phyloP scores from a whole-genome alignment of 371 early-diverging fungal species.

The Coemansia sp. region DNA sequence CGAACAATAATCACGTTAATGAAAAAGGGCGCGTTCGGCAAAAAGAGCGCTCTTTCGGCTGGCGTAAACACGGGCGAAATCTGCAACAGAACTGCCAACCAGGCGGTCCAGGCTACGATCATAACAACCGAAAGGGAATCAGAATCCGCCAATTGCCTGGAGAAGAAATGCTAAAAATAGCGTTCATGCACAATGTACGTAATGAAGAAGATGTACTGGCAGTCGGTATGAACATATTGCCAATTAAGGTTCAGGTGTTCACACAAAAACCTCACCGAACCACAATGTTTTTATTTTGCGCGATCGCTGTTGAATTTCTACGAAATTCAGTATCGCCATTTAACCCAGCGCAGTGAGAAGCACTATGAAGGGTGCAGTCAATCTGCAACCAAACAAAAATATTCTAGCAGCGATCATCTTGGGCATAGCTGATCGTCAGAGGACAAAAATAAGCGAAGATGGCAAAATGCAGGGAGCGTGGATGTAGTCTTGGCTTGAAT shows the following conservation, averaged over 20 bases:
- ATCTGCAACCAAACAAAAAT: conserved; percentile 2
- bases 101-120: conserved; percentile 9
- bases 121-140: conserved; percentile 1
- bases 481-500: neutral
- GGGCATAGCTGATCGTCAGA: neutral
- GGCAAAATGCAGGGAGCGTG: conserved; percentile 5
- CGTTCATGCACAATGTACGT: conserved; percentile 13
- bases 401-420: conserved; percentile 7
- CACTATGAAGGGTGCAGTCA: conserved; percentile 3
- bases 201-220: neutral
- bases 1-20: conserved; percentile 9
- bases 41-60: neutral
- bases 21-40: conserved; percentile 5
- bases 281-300: conserved; percentile 2
- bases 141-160: neutral
- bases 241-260: neutral
- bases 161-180: conserved; percentile 1
- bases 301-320: neutral
- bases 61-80: conserved; percentile 1
- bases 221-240: neutral
- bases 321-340: neutral
- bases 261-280: too few relatives aligned
- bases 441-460: neutral
- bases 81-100: neutral
- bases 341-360: neutral